Base-by-base conservation (phyloP, 1,284 basidiomycete species). In the Kwoniella shivajii region DNA sequence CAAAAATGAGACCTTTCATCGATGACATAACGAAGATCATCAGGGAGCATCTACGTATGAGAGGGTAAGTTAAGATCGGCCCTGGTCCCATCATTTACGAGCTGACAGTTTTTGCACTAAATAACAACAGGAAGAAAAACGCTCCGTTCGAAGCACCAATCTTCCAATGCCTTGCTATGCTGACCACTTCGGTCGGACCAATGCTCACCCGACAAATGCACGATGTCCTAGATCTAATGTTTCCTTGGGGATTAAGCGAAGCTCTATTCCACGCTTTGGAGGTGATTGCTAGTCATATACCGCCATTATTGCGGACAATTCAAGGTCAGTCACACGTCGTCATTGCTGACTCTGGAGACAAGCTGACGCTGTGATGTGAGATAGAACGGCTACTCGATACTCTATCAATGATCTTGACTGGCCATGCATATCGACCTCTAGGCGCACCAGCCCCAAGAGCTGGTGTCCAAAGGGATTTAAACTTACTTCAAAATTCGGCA, bases 151-250 rank as follows among this genome's bases (percentile, higher is more conserved):
- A 98, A 78, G 92, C 92, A 61, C 90, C 95, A 0, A 94, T 99
- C 64, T 99, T 99, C 73, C 91, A 98, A 80, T 99, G 96, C 76
- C 85, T 99, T 47, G 92, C 92, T 33, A 94, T 98, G 90, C 82
- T 99, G 49, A 93, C 94, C 1, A 86, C 87, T 0, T 92, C 96
- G 4, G 93, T 99, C 36, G 96, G 96, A 0, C 93, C 94, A 1
- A 95, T 94, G 72, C 82, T 99, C 50, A 98, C 96, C 0, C 92
- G 94, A 71, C 84, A 96, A 56, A 83, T 99, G 67, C 96, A 98
- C 76, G 96, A 99, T 71, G 88, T 98, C 65, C 84, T 99, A 31
- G 93, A 98, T 73, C 82, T 97, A 47, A 99, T 99, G 90, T 92
- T 99, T 75, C 89, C 88, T 0, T 96, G 90, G 76, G 95, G 94